Conservation (phyloP, 1,284 basidiomycete species). For the Fomitopsis betulina region DNA sequence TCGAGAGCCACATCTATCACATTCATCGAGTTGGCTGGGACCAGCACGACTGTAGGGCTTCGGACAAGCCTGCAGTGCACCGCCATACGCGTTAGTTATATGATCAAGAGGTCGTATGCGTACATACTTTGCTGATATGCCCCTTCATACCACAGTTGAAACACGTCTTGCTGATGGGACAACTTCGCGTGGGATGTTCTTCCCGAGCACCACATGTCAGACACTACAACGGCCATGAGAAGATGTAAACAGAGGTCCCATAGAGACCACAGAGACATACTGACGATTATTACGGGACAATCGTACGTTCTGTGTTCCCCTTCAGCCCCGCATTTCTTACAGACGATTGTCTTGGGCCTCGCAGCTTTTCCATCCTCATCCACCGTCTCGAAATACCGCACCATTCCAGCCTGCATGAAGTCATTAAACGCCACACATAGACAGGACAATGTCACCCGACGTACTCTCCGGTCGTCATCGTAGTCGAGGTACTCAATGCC, state of each 20-base stretch:
- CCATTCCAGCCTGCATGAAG: constrained; percentile 30
- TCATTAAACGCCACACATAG: constrained; percentile 4
- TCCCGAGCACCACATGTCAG: constrained; percentile 83
- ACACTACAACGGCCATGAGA: constrained; percentile 51
- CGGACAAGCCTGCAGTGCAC: constrained; percentile 63
- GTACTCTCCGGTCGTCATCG: constrained; percentile 53
- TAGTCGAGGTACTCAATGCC: constrained; percentile 75
- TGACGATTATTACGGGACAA: constrained; percentile 65
- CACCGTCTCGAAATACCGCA: constrained; percentile 59
- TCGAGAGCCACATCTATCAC: constrained; percentile 72
- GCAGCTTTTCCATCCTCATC: constrained; percentile 32
- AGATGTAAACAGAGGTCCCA: background rate
- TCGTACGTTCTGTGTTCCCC: constrained; percentile 60
- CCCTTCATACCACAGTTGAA: constrained; percentile 86
- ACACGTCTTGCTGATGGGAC: constrained; percentile 83
- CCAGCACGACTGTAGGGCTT: constrained; percentile 44
- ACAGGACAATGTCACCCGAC: constrained; percentile 13
- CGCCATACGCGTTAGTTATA: background rate
- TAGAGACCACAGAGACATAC: constrained; percentile 21
- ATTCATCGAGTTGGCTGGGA: constrained; percentile 42
- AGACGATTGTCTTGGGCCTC: constrained; percentile 46
- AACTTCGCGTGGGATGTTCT: constrained; percentile 79
- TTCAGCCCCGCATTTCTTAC: constrained; percentile 70
- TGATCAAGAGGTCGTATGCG: background rate
- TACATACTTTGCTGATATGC: constrained; percentile 67